These are phyloP conservation scores for Neonothopanus nambi DNA, from an alignment of 1,284 basidiomycete species.

Conservation along the genomic window DNA sequence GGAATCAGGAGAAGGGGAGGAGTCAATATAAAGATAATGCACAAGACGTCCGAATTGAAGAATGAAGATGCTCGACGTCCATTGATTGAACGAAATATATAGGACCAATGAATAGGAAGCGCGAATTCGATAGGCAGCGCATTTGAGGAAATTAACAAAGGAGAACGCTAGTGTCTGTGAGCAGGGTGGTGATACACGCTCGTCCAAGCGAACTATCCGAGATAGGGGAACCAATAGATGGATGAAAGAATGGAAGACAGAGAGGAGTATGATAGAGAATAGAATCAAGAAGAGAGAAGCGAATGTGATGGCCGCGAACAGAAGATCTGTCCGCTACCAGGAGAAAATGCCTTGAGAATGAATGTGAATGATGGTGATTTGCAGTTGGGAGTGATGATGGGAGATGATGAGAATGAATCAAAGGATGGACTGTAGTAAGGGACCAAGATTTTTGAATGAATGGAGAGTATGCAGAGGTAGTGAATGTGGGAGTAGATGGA, in stretches of 20 bases:
- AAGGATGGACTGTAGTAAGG: neutral
- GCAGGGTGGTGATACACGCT: conserved; percentile 1
- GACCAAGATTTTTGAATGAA: neutral
- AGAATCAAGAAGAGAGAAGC: too few relatives aligned
- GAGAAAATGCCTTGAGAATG: too few relatives aligned
- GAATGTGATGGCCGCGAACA: too few relatives aligned
- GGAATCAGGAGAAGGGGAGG: neutral
- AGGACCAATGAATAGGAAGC: conserved; percentile 1
- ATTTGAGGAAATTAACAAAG: neutral
- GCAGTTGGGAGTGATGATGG: too few relatives aligned
- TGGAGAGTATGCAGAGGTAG: neutral
- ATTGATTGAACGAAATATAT: neutral
- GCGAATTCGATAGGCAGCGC: conserved; percentile 7
- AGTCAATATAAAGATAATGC: conserved; percentile 12
- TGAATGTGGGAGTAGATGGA: neutral
- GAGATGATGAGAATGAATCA: neutral
- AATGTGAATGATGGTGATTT: too few relatives aligned
- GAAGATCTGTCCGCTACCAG: too few relatives aligned
- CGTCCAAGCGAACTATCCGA: conserved; percentile 4
- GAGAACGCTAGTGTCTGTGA: too few relatives aligned
- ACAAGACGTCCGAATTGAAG: conserved; percentile 13
- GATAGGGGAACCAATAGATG: too few relatives aligned
- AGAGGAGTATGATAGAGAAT: neutral
- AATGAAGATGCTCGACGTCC: conserved; percentile 10
- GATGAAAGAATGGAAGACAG: neutral